These are phyloP conservation scores for Zychaea mexicana DNA, from an alignment of 371 early-diverging fungal species.

Conservation along the genomic window DNA sequence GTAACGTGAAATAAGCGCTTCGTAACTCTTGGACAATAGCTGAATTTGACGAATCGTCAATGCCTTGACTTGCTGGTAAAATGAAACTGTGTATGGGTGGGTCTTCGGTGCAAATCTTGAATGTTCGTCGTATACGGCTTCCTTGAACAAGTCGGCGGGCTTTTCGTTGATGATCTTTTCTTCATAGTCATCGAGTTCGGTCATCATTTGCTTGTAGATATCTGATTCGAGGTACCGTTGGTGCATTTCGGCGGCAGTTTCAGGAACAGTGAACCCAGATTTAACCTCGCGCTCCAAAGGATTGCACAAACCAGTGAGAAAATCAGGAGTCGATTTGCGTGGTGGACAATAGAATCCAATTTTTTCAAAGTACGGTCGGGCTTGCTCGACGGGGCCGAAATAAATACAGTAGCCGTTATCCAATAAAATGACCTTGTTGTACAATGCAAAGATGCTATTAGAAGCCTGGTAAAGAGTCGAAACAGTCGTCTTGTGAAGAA, in stretches of 20 bases:
- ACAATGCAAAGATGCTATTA: constrained; percentile 73
- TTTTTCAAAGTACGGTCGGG: constrained; percentile 65
- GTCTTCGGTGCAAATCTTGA: constrained; percentile 33
- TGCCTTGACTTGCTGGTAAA: constrained; percentile 47
- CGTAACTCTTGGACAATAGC: constrained; percentile 41
- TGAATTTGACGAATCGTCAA: constrained; percentile 52
- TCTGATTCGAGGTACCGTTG: constrained; percentile 29
- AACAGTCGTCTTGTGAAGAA: constrained; percentile 61
- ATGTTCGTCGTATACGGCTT: constrained; percentile 41
- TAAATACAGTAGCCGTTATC: constrained; percentile 74
- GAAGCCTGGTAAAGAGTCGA: constrained; percentile 69
- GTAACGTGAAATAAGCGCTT: constrained; percentile 49
- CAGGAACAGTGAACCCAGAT: constrained; percentile 46
- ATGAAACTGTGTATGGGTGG: constrained; percentile 53
- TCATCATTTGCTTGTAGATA: constrained; percentile 22
- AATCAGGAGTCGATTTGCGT: constrained; percentile 79
- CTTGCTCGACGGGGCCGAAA: constrained; percentile 65
- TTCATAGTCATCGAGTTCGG: constrained; percentile 28
- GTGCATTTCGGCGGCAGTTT: constrained; percentile 46
- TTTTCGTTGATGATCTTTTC: constrained; percentile 14
- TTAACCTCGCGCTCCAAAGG: constrained; percentile 55
- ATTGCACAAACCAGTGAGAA: constrained; percentile 69
- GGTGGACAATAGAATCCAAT: too few relatives aligned
- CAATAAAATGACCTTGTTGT: constrained; percentile 73
- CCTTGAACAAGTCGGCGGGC: constrained; percentile 36